These are phyloP conservation scores for Urtica urens DNA, from an alignment of 306 rosid species.

Conservation along the genomic window DNA sequence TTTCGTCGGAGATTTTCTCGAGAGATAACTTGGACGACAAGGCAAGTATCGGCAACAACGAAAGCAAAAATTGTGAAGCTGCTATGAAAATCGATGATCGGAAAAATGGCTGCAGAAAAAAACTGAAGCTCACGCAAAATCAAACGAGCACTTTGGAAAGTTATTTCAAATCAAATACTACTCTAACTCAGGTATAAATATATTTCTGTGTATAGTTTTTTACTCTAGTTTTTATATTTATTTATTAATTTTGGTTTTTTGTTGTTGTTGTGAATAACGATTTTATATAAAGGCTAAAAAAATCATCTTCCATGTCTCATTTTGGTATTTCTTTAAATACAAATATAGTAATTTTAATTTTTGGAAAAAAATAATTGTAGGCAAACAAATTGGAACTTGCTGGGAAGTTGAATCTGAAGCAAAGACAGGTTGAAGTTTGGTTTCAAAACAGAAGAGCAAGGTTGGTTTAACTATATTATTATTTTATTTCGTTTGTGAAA, in stretches of 20 bases:
- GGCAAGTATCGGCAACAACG: not conserved
- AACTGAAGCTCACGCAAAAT: slow-evolving; percentile 60
- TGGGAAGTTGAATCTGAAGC: slow-evolving; percentile 21
- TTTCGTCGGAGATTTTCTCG: slow-evolving; percentile 37
- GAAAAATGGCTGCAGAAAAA: slow-evolving; percentile 43
- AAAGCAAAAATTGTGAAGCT: too few relatives aligned
- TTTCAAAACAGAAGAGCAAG: slow-evolving; percentile 33
- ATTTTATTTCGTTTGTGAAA: not conserved
- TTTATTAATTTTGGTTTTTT: not conserved
- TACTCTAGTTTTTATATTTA: not conserved
- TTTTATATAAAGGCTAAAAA: not conserved
- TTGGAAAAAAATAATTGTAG: slow-evolving; percentile 8
- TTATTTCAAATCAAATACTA: slow-evolving; percentile 53
- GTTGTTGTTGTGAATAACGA: not conserved
- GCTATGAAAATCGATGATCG: not conserved
- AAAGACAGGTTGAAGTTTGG: slow-evolving; percentile 33
- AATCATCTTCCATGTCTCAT: too few relatives aligned
- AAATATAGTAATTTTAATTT: not conserved
- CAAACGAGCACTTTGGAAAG: slow-evolving; percentile 58
- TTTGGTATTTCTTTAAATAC: not conserved
- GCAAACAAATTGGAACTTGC: slow-evolving; percentile 21
- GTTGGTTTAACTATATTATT: not conserved
- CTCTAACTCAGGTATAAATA: slow-evolving; percentile 43
- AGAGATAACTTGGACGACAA: slow-evolving; percentile 8
- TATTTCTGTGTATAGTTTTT: not conserved